Conservation (phyloP, 108 stramenopile species). For the Conticribra guillardii region DNA sequence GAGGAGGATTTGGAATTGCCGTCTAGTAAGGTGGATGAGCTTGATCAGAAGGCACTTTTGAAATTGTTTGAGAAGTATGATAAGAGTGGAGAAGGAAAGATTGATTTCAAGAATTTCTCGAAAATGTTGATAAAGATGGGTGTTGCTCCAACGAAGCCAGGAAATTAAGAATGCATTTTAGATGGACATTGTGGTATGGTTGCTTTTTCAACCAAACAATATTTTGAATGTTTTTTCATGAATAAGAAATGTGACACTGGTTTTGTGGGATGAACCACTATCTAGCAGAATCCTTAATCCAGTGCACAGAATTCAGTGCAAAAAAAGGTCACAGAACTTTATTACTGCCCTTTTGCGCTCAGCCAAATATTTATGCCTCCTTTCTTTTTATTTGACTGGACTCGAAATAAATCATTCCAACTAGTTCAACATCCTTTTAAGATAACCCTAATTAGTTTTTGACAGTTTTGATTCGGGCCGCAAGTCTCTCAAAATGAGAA, state of each 20-base stretch:
- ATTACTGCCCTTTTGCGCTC: background rate
- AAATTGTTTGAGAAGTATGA: conserved; percentile 90
- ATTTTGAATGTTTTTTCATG: background rate
- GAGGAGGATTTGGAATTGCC: conserved; percentile 80
- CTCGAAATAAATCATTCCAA: no score
- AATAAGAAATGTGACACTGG: background rate
- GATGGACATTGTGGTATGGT: conserved; percentile 1
- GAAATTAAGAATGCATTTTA: background rate
- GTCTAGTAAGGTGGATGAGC: conserved; percentile 61
- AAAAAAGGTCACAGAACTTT: background rate
- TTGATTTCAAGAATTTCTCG: conserved; percentile 91
- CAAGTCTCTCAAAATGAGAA: no score
- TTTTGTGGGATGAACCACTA: background rate
- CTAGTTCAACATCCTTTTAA: no score
- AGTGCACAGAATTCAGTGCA: background rate
- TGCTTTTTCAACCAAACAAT: background rate
- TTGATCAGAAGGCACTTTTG: conserved; percentile 87
- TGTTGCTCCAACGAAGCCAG: conserved; percentile 81
- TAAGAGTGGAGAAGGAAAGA: conserved; percentile 85
- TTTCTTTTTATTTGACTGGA: no score
- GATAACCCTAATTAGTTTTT: no score
- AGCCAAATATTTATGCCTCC: no score
- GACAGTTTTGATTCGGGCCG: no score
- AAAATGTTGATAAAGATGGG: conserved; percentile 93
- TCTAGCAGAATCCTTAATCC: background rate